These are phyloP conservation scores for Cadophora gregata DNA, from an alignment of 2,329 filamentous ascomycete species.

Conservation along the genomic window DNA sequence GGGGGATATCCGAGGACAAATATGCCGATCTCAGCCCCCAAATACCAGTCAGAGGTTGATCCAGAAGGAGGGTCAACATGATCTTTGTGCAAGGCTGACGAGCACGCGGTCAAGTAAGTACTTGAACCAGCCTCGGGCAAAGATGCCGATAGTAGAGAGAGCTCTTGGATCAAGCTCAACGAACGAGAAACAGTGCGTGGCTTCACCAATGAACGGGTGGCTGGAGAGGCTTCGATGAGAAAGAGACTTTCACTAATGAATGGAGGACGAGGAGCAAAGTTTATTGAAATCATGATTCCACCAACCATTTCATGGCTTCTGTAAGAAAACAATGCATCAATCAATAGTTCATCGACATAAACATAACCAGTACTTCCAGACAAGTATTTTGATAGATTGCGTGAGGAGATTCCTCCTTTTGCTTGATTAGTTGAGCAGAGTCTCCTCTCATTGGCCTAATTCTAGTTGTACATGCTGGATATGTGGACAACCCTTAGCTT, in stretches of 20 bases:
- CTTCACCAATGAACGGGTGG: not conserved
- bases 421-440: slow-evolving; percentile 29
- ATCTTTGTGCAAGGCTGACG: slow-evolving; percentile 13
- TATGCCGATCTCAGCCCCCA: slow-evolving; percentile 12
- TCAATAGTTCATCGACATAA: not conserved
- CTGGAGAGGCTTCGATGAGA: not conserved
- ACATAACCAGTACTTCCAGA: not conserved
- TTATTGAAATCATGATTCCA: not conserved
- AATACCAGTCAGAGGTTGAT: slow-evolving; percentile 5
- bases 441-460: slow-evolving; percentile 30
- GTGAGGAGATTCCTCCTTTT: not conserved
- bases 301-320: not conserved
- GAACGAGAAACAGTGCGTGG: not conserved
- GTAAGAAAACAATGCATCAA: not conserved
- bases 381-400: not conserved
- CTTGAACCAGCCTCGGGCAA: slow-evolving; percentile 14
- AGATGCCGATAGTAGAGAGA: not conserved
- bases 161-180: too few species aligned
- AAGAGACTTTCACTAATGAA: not conserved
- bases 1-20: not conserved
- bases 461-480: slow-evolving; percentile 35
- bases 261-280: not conserved
- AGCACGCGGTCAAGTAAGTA: not conserved
- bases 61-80: not conserved
- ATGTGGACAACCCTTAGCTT: slow-evolving; percentile 12